Percentiles rank a stretch among this genome's conserved stretches.
These are phyloP conservation scores for Cytospora piceae DNA, from an alignment of 2,329 filamentous ascomycete species.

Conservation along the genomic window DNA sequence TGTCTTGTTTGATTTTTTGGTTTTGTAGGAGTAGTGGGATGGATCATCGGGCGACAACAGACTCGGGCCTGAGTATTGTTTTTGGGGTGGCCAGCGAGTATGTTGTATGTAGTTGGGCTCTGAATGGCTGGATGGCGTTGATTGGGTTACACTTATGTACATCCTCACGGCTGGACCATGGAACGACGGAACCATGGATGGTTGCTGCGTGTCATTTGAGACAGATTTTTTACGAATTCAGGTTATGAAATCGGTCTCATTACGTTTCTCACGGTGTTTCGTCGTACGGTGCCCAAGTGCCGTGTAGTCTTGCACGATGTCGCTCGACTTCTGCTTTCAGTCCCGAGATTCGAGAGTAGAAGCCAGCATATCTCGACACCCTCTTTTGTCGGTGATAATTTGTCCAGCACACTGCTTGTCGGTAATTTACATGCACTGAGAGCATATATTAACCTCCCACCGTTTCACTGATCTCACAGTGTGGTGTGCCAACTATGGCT, in stretches of 20 bases:
- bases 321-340: too few species aligned
- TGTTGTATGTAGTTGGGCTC: too few species aligned
- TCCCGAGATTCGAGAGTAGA: too few species aligned
- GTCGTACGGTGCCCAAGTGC: background rate
- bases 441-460: too few species aligned
- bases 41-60: too few species aligned
- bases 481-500: background rate
- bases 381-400: too few species aligned
- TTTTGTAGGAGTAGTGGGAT: background rate
- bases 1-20: background rate
- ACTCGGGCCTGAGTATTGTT: conserved; percentile 1
- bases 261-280: background rate
- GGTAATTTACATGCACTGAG: too few species aligned
- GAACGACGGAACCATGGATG: too few species aligned
- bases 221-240: background rate
- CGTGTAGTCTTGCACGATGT: too few species aligned
- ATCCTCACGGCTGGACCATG: background rate
- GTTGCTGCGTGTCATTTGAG: background rate
- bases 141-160: background rate
- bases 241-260: background rate
- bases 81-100: background rate
- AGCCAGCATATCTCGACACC: too few species aligned
- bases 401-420: too few species aligned
- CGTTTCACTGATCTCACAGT: background rate
- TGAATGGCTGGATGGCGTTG: background rate